Percentiles rank a stretch among this genome's conserved stretches.
phyloP scores from a whole-genome alignment of 805 yeast species.

The Metschnikowia orientalis region DNA sequence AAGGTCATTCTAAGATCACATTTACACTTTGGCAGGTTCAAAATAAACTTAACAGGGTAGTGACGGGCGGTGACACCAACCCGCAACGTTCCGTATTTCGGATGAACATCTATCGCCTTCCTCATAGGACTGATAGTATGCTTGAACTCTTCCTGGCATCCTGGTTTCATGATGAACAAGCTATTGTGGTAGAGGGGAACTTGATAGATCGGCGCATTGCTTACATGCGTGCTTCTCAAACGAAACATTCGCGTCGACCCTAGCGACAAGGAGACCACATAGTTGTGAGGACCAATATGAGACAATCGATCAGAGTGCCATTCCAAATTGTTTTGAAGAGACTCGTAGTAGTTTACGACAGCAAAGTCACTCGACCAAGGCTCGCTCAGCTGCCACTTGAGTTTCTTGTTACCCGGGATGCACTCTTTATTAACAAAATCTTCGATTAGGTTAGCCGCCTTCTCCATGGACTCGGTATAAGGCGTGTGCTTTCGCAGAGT shows the following conservation, averaged over 20 bases:
- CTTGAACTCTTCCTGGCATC: slow-evolving; percentile 71
- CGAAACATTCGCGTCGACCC: slow-evolving; percentile 71
- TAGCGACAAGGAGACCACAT: slow-evolving; percentile 61
- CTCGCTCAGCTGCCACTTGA: slow-evolving; percentile 35
- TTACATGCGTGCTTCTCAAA: slow-evolving; percentile 41
- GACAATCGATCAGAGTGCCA: slow-evolving; percentile 77
- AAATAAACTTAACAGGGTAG: slow-evolving; percentile 37
- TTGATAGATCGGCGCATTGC: slow-evolving; percentile 34
- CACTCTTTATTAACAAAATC: slow-evolving; percentile 35
- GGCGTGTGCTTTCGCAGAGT: slow-evolving; percentile 18
- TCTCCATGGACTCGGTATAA: slow-evolving; percentile 39
- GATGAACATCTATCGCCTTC: slow-evolving; percentile 41
- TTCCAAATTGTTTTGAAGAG: slow-evolving; percentile 50
- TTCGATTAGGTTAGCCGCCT: slow-evolving; percentile 37
- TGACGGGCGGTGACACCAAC: slow-evolving; percentile 65
- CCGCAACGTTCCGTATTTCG: slow-evolving; percentile 46
- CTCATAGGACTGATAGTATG: slow-evolving; percentile 55
- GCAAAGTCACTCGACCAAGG: slow-evolving; percentile 53
- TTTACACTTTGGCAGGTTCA: slow-evolving; percentile 41
- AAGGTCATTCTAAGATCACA: slow-evolving; percentile 51
- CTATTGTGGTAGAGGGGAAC: slow-evolving; percentile 70
- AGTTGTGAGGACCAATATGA: slow-evolving; percentile 66
- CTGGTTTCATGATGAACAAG: slow-evolving; percentile 68
- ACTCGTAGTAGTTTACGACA: slow-evolving; percentile 53
- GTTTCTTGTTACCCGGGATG: slow-evolving; percentile 25